Evolutionary conservation across 179 eudicot genomes (phyloP), one percentile per base, ranked within the genome.

Genomic region (Monotropa hypopitys): DNA sequence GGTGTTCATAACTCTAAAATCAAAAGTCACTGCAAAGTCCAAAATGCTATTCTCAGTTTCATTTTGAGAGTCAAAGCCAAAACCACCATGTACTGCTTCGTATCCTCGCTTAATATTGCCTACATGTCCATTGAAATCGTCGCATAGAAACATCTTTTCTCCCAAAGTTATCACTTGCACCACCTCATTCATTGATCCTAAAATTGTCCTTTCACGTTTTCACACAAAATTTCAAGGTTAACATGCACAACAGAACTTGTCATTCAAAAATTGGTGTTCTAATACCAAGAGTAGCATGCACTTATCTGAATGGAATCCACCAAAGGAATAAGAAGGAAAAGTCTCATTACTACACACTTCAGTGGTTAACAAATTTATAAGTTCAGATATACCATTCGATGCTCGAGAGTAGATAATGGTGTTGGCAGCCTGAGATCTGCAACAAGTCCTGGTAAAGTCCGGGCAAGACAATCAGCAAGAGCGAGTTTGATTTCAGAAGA

Each of bases 401-500:
- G 83, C 81, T 95, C 93, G 38, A 95, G 68, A 76, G 83, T 81
- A 54, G 93, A 93, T 78, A 88, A 33, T 59, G 92, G 92, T 38
- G 87, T 87, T 72, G 91, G 85, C 76, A 95, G 81, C 72, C 90
- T 88, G 70, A 95, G 92, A 80, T 88, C 87, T 73, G 85, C 80
- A 73, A 86, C 81, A 65, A 95, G 83, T 81, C 88, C 91, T 59
- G 97, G 97, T 85, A 91, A 82, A 51, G 97, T 90, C 69, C 93
- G 88, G 43, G 91, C 77, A 65, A 95, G 89, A 83, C 91, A 95
- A 35, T 89, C 92, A 71, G 91, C 90, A 66, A 93, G 88, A 77
- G 97, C 86, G 76, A 82, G 93, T 88, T 90, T 88, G 77, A 95
- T 95, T 87, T 95, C 97, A 77, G 87, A 79, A 42, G 99, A 95